These are phyloP conservation scores for Lumnitzera littorea DNA, from an alignment of 345 rosid genomes.

Conservation along the genomic window DNA sequence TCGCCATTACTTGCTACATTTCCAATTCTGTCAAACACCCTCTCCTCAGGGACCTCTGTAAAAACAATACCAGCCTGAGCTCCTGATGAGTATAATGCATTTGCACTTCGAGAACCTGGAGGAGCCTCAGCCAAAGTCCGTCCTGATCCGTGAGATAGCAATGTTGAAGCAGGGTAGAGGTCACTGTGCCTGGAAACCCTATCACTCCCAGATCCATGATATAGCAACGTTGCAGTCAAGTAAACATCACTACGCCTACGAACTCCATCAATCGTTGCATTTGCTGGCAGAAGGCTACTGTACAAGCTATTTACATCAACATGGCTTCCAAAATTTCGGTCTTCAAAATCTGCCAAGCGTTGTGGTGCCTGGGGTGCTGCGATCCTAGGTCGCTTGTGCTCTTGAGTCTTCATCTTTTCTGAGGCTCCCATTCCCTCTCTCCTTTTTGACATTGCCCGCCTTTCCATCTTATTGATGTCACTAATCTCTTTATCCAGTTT, in stretches of 20 bases:
- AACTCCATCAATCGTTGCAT: constrained; percentile 20
- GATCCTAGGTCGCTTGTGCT: constrained; percentile 38
- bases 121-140: constrained; percentile 28
- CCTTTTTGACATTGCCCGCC: constrained; percentile 30
- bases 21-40: constrained; percentile 14
- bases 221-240: constrained; percentile 26
- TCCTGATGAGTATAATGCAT: constrained; percentile 10
- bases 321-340: constrained; percentile 24
- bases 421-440: constrained; percentile 29
- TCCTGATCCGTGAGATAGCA: constrained; percentile 28
- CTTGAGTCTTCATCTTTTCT: constrained; percentile 27
- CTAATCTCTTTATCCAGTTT: constrained; percentile 45
- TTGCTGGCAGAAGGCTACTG: constrained; percentile 11
- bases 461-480: constrained; percentile 28
- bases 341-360: constrained; percentile 23
- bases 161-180: constrained; percentile 29
- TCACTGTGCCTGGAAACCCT: constrained; percentile 36
- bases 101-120: constrained; percentile 10
- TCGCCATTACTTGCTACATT: constrained; percentile 15
- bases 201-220: constrained; percentile 25
- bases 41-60: constrained; percentile 26
- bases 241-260: constrained; percentile 33
- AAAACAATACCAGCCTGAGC: constrained; percentile 17
- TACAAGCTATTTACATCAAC: constrained; percentile 18
- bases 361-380: constrained; percentile 28